A percentile compares a stretch with the other conserved stretches of the same genome.
phyloP scores from a whole-genome alignment of 1,284 basidiomycete species.

The Ceratobasidium sp. region DNA sequence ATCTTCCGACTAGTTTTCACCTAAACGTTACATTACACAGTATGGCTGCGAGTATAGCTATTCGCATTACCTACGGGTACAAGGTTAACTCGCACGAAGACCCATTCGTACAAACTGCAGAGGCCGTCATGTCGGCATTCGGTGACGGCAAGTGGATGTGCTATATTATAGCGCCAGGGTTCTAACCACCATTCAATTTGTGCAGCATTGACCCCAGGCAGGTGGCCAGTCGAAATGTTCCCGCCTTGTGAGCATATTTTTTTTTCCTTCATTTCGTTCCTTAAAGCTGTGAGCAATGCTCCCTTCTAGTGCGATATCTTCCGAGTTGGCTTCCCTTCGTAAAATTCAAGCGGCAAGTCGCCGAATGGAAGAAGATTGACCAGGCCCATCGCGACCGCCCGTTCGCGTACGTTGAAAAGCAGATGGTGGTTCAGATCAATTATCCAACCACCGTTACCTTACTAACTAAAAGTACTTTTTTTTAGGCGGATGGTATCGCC shows the following conservation, averaged over 20 bases:
- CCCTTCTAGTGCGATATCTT: slow-evolving; percentile 24
- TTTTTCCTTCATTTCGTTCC: no score
- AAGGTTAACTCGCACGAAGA: slow-evolving; percentile 5
- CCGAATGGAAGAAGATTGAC: not conserved
- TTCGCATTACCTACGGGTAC: slow-evolving; percentile 14
- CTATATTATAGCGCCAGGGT: no score
- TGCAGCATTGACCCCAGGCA: not conserved
- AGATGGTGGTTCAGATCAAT: not conserved
- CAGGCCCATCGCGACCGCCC: not conserved
- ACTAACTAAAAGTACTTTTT: not conserved
- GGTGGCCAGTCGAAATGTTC: slow-evolving; percentile 12
- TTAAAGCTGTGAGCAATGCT: not conserved
- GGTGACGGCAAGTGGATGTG: slow-evolving; percentile 11
- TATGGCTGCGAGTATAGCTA: not conserved
- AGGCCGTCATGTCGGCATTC: not conserved
- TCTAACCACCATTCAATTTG: not conserved
- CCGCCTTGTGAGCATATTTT: not conserved
- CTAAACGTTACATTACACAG: not conserved
- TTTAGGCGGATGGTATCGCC: slow-evolving; percentile 12
- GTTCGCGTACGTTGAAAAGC: slow-evolving; percentile 9
- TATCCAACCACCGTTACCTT: no score
- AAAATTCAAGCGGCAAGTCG: not conserved
- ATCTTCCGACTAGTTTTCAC: no score
- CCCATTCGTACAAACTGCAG: not conserved
- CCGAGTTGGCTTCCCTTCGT: not conserved